phyloP scores from a whole-genome alignment of 805 yeast species.

The Vanderwaltozyma polyspora region DNA sequence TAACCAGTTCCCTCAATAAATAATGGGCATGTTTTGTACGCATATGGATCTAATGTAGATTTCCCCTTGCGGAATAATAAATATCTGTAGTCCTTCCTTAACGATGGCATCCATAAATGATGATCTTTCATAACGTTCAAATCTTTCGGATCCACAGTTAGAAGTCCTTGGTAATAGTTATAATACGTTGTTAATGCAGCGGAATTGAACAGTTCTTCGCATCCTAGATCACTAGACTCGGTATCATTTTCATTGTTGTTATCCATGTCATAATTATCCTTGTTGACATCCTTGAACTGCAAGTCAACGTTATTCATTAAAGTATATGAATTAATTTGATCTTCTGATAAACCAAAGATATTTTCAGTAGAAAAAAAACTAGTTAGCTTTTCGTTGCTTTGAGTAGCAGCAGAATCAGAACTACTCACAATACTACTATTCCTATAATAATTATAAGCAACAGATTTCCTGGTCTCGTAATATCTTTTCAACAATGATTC shows the following conservation, averaged over 20 bases:
- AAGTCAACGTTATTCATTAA: not conserved
- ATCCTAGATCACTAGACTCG: not conserved
- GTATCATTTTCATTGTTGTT: not conserved
- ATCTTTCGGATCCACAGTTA: constrained; percentile 9
- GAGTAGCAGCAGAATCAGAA: constrained; percentile 10
- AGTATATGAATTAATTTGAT: constrained; percentile 9
- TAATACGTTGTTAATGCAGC: constrained; percentile 8
- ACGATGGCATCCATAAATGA: constrained; percentile 21
- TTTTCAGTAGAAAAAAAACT: too few species aligned
- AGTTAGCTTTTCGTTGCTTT: too few species aligned
- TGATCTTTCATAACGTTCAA: constrained; percentile 9
- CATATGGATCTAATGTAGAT: constrained; percentile 3
- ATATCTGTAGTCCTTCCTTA: constrained; percentile 7
- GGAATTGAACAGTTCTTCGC: constrained; percentile 1
- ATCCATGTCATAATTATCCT: not conserved
- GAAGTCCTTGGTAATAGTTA: constrained; percentile 13
- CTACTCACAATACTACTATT: constrained; percentile 13
- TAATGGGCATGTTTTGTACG: constrained; percentile 14
- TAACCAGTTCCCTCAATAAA: constrained; percentile 17
- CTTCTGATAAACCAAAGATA: too few species aligned
- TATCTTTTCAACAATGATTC: constrained; percentile 10
- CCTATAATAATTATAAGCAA: constrained; percentile 6
- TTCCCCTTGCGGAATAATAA: not conserved
- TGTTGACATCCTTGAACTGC: too few species aligned
- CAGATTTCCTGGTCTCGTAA: constrained; percentile 8